phyloP scores from a whole-genome alignment of 2,329 filamentous ascomycete species.

The Ophiostoma angusticollis region DNA sequence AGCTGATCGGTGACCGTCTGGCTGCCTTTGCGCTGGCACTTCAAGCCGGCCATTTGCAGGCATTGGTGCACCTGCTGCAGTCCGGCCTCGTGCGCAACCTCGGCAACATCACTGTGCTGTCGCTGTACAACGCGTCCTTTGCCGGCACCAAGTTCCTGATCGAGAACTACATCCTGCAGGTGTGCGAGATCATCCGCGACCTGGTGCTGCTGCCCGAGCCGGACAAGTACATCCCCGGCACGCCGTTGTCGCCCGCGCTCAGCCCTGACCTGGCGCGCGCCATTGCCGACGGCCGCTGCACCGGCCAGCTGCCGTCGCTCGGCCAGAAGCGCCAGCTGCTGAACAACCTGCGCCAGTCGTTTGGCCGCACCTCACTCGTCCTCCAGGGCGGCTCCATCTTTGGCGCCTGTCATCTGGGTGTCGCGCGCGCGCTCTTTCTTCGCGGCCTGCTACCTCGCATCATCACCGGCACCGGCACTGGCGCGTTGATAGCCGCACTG shows the following conservation, averaged over 20 bases:
- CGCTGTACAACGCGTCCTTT: slow-evolving; percentile 73
- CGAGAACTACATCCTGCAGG: slow-evolving; percentile 77
- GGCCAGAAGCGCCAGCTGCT: slow-evolving; percentile 62
- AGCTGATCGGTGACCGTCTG: slow-evolving; percentile 66
- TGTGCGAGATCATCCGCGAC: slow-evolving; percentile 68
- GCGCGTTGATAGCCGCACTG: slow-evolving; percentile 76
- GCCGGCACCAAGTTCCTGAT: slow-evolving; percentile 83
- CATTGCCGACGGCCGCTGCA: slow-evolving; percentile 9
- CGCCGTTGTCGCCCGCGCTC: not conserved
- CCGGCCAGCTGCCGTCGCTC: slow-evolving; percentile 5
- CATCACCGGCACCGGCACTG: slow-evolving; percentile 82
- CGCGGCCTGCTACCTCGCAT: slow-evolving; percentile 75
- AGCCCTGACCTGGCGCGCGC: slow-evolving; percentile 12
- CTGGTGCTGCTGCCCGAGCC: slow-evolving; percentile 52
- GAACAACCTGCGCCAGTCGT: slow-evolving; percentile 76
- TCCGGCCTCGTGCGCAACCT: slow-evolving; percentile 72
- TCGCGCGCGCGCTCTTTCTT: slow-evolving; percentile 75
- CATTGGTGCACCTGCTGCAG: slow-evolving; percentile 65
- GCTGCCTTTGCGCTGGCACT: slow-evolving; percentile 12
- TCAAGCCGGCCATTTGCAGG: slow-evolving; percentile 49
- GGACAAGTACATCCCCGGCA: not conserved
- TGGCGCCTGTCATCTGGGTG: slow-evolving; percentile 77
- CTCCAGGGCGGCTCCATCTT: slow-evolving; percentile 87
- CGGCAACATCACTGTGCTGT: slow-evolving; percentile 76
- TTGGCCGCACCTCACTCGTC: slow-evolving; percentile 74